These are phyloP conservation scores for Rhododendron griersonianum DNA, from an alignment of 148 eudicot species.

Conservation along the genomic window DNA sequence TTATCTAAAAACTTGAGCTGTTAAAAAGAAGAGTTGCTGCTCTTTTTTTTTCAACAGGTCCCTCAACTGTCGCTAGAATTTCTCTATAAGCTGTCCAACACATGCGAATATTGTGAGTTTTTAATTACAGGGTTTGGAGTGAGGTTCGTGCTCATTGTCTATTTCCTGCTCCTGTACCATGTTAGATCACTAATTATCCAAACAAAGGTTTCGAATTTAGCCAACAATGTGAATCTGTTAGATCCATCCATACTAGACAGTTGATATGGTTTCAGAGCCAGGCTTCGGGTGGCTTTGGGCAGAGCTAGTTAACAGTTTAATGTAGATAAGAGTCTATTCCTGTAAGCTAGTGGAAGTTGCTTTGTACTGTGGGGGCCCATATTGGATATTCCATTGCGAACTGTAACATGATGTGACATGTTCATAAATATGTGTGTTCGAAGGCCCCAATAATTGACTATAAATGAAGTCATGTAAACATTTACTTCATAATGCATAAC, in stretches of 20 bases:
- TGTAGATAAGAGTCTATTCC: background rate
- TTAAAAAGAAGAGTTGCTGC: background rate
- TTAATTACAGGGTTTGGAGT: background rate
- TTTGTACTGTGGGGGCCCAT: background rate
- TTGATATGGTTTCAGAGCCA: background rate
- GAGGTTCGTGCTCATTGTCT: background rate
- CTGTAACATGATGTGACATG: background rate
- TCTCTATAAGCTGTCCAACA: background rate
- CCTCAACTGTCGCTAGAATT: background rate
- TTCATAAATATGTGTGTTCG: background rate
- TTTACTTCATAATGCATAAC: background rate
- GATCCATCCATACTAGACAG: background rate
- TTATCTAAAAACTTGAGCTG: background rate
- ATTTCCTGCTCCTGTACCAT: background rate
- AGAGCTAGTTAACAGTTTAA: background rate
- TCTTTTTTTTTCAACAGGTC: background rate
- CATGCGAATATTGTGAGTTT: background rate
- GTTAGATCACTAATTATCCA: background rate
- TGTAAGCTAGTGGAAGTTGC: background rate
- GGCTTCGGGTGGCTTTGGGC: background rate
- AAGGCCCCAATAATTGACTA: background rate
- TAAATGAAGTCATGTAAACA: background rate
- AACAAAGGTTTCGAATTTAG: background rate
- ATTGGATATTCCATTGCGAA: background rate
- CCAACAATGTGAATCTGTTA: background rate